Base-by-base conservation (phyloP, 2,329 filamentous ascomycete species). In the Pseudocercospora macadamiae region DNA sequence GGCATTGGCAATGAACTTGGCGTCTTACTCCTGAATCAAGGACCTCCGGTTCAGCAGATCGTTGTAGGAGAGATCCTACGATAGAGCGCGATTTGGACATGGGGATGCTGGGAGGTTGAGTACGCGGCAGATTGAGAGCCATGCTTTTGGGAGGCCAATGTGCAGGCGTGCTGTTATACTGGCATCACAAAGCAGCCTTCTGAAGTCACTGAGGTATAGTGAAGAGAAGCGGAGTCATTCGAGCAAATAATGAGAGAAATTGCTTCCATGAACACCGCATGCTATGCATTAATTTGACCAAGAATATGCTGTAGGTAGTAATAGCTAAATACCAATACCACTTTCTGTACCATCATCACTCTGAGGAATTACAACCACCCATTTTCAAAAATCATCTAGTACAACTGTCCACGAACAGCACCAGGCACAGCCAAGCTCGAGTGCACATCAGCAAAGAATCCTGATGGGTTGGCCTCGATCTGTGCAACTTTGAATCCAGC, bases 401-500 rank as follows among this genome's bases (percentile, higher is more conserved):
- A 64, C 49, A 82, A 66, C 70, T 85, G 82, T 6, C 81, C 83
- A 56, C 83, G 75, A 30, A 82, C 77, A 51, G 81, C 83, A 59
- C 83, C 82, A 26, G 80, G 76, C 6, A 80, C 70, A 30, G 77
- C 81, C 23, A 76, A 67, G 62, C 70, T 76, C 4, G 81, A 82
- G 71, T 85, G 82, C 1, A 79, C 74, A 65, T 85, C 83, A 34
- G 80, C 76, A 67, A 83, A 83, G 76, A 84, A 85, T 10, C 65
- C 74, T 4, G 64, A 60, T 0, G 82, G 82, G 66, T 83, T 77
- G 30, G 71, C 71, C 70, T 84, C 80, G 51, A 84, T 83, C 73
- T 81, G 71, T 36, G 66, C 66, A 37, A 85, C 76, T 18, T 74
- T 75, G 71, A 85, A 84, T 3, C 77, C 79, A 16, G 65, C 72